A percentile compares a stretch with the other conserved stretches of the same genome.
phyloP scores from a whole-genome alignment of 257 asterid species.

The Solanum chmielewskii region DNA sequence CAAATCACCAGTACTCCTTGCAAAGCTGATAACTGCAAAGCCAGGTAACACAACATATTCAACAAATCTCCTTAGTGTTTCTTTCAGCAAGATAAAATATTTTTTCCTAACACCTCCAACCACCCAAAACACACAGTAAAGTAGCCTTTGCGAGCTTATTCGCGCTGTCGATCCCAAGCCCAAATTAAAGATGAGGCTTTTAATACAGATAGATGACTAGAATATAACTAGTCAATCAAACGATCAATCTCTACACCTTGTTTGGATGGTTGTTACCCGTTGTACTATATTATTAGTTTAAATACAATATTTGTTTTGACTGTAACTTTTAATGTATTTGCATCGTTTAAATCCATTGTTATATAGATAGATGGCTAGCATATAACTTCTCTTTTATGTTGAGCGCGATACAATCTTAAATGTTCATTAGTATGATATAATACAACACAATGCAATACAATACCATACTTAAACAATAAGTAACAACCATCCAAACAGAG shows the following conservation, averaged over 20 bases:
- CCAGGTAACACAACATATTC: neutral
- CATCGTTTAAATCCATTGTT: no score
- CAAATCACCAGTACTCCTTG: conserved; percentile 95
- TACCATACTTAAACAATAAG: no score
- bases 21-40: conserved; percentile 66
- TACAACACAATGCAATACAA: no score
- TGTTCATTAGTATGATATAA: no score
- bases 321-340: neutral
- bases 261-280: neutral
- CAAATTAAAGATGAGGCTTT: neutral
- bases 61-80: neutral
- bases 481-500: no score
- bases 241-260: neutral
- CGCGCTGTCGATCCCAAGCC: neutral
- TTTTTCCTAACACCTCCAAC: neutral
- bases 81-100: neutral
- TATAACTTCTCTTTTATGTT: no score
- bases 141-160: neutral
- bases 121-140: neutral
- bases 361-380: no score
- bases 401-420: no score
- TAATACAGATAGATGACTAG: neutral
- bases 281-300: neutral
- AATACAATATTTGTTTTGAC: neutral
- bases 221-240: neutral